A percentile compares a stretch with the other conserved stretches of the same genome.
Conservation (phyloP, 1,284 basidiomycete species). For the Irpex sp. region DNA sequence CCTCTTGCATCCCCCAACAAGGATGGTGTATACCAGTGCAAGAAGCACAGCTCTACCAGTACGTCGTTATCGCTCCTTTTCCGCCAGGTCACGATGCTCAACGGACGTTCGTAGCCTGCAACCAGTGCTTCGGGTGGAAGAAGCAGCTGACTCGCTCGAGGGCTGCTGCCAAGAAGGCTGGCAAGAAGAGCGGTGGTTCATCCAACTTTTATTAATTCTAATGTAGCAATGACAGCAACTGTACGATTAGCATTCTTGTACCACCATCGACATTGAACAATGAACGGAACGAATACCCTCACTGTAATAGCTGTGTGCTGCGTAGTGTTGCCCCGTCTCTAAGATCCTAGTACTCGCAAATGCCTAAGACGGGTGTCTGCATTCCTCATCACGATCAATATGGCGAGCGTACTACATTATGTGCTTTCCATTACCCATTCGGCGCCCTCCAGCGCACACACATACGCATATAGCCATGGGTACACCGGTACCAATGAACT, state of each 20-base stretch:
- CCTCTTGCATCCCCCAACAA: conserved; percentile 52
- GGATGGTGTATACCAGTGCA: conserved; percentile 64
- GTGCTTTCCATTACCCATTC: not conserved
- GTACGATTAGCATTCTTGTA: conserved; percentile 4
- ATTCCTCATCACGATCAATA: too few relatives aligned
- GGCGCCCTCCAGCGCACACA: not conserved
- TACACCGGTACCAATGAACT: too few relatives aligned
- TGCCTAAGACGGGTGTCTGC: too few relatives aligned
- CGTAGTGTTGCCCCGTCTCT: not conserved
- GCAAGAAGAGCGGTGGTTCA: conserved; percentile 39
- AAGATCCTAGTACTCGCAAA: too few relatives aligned
- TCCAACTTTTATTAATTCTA: conserved; percentile 10
- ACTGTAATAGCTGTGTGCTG: not conserved
- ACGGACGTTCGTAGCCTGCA: conserved; percentile 41
- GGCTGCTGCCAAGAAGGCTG: conserved; percentile 62
- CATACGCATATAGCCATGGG: not conserved
- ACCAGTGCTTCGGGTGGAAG: conserved; percentile 69
- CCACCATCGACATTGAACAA: not conserved
- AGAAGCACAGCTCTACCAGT: conserved; percentile 64
- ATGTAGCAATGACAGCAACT: conserved; percentile 1
- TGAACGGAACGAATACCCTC: not conserved
- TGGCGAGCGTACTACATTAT: too few relatives aligned
- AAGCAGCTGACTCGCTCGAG: conserved; percentile 60
- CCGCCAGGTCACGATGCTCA: conserved; percentile 12
- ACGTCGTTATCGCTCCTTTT: conserved; percentile 15